Conservation (phyloP, 1,139 yeast species). For the Taphrina confusa region DNA sequence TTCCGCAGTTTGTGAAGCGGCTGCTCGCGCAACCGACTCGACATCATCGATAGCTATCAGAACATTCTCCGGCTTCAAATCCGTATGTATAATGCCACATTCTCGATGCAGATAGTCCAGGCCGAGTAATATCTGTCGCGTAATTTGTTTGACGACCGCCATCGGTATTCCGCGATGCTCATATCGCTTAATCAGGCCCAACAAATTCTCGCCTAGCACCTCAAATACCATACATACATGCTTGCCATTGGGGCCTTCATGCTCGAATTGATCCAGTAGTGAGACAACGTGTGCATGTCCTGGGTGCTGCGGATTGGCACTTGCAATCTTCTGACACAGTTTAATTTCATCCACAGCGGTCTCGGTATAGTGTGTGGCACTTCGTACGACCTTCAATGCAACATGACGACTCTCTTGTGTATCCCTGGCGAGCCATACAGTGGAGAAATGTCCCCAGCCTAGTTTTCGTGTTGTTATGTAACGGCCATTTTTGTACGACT, state of each 20-base stretch:
- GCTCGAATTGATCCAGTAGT: slow-evolving; percentile 71
- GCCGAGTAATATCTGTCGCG: slow-evolving; percentile 73
- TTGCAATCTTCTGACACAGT: slow-evolving; percentile 55
- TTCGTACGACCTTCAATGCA: slow-evolving; percentile 80
- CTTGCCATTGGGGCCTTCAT: slow-evolving; percentile 75
- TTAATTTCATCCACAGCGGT: slow-evolving; percentile 85
- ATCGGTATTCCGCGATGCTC: slow-evolving; percentile 72
- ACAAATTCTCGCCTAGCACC: slow-evolving; percentile 77
- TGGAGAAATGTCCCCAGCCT: slow-evolving; percentile 91
- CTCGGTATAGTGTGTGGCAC: slow-evolving; percentile 68
- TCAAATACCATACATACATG: slow-evolving; percentile 91
- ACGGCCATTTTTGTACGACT: slow-evolving; percentile 57
- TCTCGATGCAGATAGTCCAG: slow-evolving; percentile 78
- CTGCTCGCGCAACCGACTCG: slow-evolving; percentile 62
- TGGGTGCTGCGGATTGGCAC: slow-evolving; percentile 61
- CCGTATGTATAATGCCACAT: slow-evolving; percentile 91
- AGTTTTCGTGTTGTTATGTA: slow-evolving; percentile 73
- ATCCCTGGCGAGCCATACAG: slow-evolving; percentile 84
- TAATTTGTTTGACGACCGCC: slow-evolving; percentile 72
- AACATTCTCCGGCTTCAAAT: slow-evolving; percentile 87
- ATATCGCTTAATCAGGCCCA: slow-evolving; percentile 68
- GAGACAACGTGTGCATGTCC: slow-evolving; percentile 72
- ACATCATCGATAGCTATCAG: slow-evolving; percentile 77
- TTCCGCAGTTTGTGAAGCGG: slow-evolving; percentile 48
- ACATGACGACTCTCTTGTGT: slow-evolving; percentile 58